A percentile compares a stretch with the other conserved stretches of the same genome.
phyloP scores from a whole-genome alignment of 805 yeast species.

The Teunomyces stri region DNA sequence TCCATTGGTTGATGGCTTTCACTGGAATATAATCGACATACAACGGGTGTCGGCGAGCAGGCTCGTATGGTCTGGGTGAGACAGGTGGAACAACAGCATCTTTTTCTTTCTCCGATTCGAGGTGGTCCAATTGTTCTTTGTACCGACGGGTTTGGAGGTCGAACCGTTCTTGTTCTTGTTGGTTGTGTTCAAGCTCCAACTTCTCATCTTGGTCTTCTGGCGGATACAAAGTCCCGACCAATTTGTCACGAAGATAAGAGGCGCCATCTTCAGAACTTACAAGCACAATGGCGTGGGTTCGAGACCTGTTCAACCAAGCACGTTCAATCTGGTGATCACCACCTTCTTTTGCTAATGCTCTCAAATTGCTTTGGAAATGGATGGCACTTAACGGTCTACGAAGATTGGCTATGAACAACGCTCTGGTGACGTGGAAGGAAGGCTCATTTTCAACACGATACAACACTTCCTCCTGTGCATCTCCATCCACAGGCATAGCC shows the following conservation, averaged over 20 bases:
- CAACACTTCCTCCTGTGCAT: slow-evolving; percentile 27
- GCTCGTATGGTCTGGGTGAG: slow-evolving; percentile 15
- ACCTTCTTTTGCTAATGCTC: slow-evolving; percentile 23
- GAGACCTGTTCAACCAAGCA: slow-evolving; percentile 42
- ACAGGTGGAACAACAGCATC: slow-evolving; percentile 12
- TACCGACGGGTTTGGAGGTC: slow-evolving; percentile 8
- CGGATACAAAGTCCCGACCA: slow-evolving; percentile 38
- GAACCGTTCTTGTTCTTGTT: slow-evolving; percentile 20
- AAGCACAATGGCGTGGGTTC: slow-evolving; percentile 44
- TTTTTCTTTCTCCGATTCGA: slow-evolving; percentile 12
- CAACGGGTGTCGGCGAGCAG: slow-evolving; percentile 21
- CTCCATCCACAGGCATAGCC: slow-evolving; percentile 5
- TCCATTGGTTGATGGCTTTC: slow-evolving; percentile 45
- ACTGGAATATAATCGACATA: slow-evolving; percentile 46
- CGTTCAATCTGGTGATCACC: slow-evolving; percentile 33
- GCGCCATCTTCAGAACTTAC: slow-evolving; percentile 43
- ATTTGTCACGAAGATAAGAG: slow-evolving; percentile 25
- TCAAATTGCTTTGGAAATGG: slow-evolving; percentile 36
- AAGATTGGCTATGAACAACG: slow-evolving; percentile 44
- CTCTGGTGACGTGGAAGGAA: slow-evolving; percentile 38
- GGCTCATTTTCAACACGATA: slow-evolving; percentile 33
- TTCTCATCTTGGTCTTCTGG: slow-evolving; percentile 20
- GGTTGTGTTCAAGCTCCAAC: slow-evolving; percentile 14
- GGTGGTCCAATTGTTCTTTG: slow-evolving; percentile 14
- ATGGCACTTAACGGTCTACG: slow-evolving; percentile 37